phyloP scores from a whole-genome alignment of 495 filamentous ascomycete genomes.

The Penicillium coprophilum region DNA sequence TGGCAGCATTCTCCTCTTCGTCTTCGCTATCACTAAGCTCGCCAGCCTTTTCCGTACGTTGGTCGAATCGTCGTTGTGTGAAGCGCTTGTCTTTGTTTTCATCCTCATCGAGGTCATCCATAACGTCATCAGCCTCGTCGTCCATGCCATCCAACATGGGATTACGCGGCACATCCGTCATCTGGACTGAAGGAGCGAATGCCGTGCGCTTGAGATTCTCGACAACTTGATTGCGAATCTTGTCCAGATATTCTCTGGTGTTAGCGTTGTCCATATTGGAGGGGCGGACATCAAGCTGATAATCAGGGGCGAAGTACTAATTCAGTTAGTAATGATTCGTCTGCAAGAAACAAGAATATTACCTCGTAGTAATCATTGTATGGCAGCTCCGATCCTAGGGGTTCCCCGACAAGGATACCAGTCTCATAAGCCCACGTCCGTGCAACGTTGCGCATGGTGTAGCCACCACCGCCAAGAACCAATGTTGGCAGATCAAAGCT shows the following conservation, averaged over 20 bases:
- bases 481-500: constrained; percentile 87
- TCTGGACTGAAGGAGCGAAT: constrained; percentile 88
- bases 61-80: constrained; percentile 82
- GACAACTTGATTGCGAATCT: constrained; percentile 88
- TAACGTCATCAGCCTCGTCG: constrained; percentile 83
- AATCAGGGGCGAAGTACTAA: constrained; percentile 96
- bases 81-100: constrained; percentile 81
- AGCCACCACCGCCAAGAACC: constrained; percentile 92
- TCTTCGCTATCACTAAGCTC: constrained; percentile 86
- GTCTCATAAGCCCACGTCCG: constrained; percentile 98
- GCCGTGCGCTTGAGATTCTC: constrained; percentile 89
- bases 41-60: constrained; percentile 67
- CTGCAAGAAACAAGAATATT: constrained; percentile 25
- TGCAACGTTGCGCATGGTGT: constrained; percentile 98
- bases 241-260: constrained; percentile 88
- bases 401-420: constrained; percentile 79
- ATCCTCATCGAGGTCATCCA: constrained; percentile 88
- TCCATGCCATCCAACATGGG: constrained; percentile 63
- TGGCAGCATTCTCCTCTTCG: constrained; percentile 73
- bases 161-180: constrained; percentile 87
- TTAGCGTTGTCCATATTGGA: constrained; percentile 99
- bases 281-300: constrained; percentile 88
- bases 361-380: constrained; percentile 99
- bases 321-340: constrained; percentile 15
- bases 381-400: constrained; percentile 78